Base-by-base conservation (phyloP, 2,329 filamentous ascomycete genomes). In the Paecilomyces niveus region DNA sequence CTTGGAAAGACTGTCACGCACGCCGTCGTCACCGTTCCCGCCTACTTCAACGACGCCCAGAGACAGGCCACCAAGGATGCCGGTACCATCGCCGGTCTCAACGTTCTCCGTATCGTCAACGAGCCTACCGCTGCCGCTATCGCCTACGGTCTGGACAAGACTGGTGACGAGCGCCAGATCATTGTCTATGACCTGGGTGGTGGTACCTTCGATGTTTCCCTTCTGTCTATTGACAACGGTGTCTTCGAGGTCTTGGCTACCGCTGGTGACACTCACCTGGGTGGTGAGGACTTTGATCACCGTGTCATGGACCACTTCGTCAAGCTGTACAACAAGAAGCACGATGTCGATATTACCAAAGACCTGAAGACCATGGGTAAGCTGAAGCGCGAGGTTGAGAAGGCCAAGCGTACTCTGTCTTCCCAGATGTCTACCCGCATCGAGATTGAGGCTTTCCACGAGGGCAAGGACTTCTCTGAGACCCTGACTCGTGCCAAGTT, bases 311-410 rank as follows among this genome's bases (percentile, higher is more conserved):
- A 89, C 84, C 85, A 93, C 86, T 91, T 97, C 75, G 88, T 89
- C 83, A 97, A 97, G 89, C 83, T 85, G 70, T 97, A 96, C 87
- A 97, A 97, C 88, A 97, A 97, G 89, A 94, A 97, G 85, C 85
- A 97, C 83, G 81, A 79, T 69, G 91, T 95, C 67, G 92, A 99
- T 69, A 85, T 97, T 74, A 89, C 87, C 80, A 95, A 95, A 84
- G 92, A 97, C 74, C 81, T 88, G 66, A 97, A 97, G 89, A 89
- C 93, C 67, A 97, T 97, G 92, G 91, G 92, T 81, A 99, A 97
- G 83, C 86, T 99, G 70, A 97, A 97, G 90, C 92, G 94, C 71
- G 94, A 97, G 80, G 93, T 94, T 68, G 94, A 99, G 80, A 97
- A 97, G 87, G 94, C 94, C 80, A 99, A 99, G 89, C 90, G 94